Evolutionary conservation across 2,329 filamentous ascomycete genomes (phyloP).

Genomic region (Venturia aucupariae): DNA sequence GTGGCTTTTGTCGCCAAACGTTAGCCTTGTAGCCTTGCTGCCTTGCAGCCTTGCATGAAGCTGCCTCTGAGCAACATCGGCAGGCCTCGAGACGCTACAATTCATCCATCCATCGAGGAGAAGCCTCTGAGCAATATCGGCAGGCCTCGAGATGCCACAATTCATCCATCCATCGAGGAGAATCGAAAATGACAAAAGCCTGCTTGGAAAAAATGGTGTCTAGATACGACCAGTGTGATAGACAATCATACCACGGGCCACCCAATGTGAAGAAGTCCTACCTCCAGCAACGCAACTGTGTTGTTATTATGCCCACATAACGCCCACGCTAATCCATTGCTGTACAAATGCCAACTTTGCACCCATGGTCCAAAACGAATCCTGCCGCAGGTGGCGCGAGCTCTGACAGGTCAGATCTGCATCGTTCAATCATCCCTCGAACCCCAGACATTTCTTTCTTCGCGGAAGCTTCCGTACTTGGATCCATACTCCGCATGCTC

Average conservation of each 20-base stretch:
- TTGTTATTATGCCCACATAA: background rate
- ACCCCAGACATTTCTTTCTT: slow-evolving; percentile 34
- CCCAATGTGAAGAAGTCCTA: too few relatives aligned
- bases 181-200: too few relatives aligned
- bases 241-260: too few relatives aligned
- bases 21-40: too few relatives aligned
- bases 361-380: background rate
- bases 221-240: too few relatives aligned
- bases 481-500: slow-evolving; percentile 16
- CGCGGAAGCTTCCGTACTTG: slow-evolving; percentile 34
- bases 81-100: too few relatives aligned
- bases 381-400: background rate
- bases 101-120: too few relatives aligned
- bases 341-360: background rate
- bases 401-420: background rate
- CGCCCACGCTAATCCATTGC: slow-evolving; percentile 3
- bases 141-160: too few relatives aligned
- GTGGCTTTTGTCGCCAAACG: background rate
- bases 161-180: too few relatives aligned
- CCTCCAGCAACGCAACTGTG: too few relatives aligned
- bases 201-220: too few relatives aligned
- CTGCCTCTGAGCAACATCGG: background rate
- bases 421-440: slow-evolving; percentile 15
- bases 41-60: background rate
- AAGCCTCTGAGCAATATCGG: too few relatives aligned